phyloP scores from a whole-genome alignment of 2,329 filamentous ascomycete genomes.

The Epichloe uncinata region DNA sequence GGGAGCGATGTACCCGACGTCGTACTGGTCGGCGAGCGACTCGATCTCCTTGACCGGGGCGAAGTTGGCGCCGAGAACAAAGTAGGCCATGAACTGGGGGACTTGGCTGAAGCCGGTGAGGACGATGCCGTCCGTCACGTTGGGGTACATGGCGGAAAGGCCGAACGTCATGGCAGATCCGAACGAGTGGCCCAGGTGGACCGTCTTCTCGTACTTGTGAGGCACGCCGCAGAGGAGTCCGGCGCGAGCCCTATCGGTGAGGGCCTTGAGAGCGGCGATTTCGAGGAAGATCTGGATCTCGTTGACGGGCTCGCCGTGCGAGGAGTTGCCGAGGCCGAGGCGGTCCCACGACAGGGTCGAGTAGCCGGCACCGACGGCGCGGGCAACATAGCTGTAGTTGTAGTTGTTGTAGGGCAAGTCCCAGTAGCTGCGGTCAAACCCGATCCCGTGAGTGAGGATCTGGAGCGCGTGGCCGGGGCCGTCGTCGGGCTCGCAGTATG shows the following conservation, averaged over 20 bases:
- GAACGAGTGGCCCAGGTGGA: constrained; percentile 54
- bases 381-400: constrained; percentile 49
- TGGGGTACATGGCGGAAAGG: constrained; percentile 37
- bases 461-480: constrained; percentile 25
- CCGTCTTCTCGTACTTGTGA: constrained; percentile 26
- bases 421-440: constrained; percentile 42
- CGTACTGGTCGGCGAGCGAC: constrained; percentile 18
- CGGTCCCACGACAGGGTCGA: constrained; percentile 49
- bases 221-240: constrained; percentile 30
- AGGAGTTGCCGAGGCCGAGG: constrained; percentile 45
- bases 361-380: constrained; percentile 42
- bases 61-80: constrained; percentile 33
- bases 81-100: constrained; percentile 27
- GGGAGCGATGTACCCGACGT: constrained; percentile 39
- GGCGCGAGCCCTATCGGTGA: constrained; percentile 36
- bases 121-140: constrained; percentile 42
- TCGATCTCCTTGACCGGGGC: constrained; percentile 26
- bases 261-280: constrained; percentile 39
- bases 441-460: constrained; percentile 29
- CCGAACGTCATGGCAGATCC: constrained; percentile 45
- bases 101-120: constrained; percentile 47
- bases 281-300: constrained; percentile 47
- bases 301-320: constrained; percentile 43
- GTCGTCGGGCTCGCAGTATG: constrained; percentile 44
- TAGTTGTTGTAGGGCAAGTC: constrained; percentile 41